Percentiles rank a stretch among this genome's conserved stretches.
These are phyloP conservation scores for Pichia sp. DNA, from an alignment of 1,139 yeast species.

Conservation along the genomic window DNA sequence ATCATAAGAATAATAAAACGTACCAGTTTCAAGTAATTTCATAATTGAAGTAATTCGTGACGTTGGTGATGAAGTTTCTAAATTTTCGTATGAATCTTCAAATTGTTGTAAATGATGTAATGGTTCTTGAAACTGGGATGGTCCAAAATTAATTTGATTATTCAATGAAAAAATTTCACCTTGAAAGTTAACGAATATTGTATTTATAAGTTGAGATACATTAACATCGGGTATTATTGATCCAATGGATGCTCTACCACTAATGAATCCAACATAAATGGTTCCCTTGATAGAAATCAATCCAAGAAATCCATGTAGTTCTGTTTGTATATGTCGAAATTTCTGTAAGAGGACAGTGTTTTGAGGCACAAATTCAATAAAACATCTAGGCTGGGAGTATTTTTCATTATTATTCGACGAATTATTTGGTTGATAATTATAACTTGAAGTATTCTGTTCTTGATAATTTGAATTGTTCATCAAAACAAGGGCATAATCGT, in stretches of 20 bases:
- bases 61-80: slow-evolving; percentile 8
- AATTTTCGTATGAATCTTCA: slow-evolving; percentile 6
- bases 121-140: not conserved
- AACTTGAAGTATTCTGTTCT: not conserved
- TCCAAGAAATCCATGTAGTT: slow-evolving; percentile 55
- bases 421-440: not conserved
- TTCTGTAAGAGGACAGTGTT: slow-evolving; percentile 36
- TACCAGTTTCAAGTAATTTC: slow-evolving; percentile 52
- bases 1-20: slow-evolving; percentile 58
- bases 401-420: slow-evolving; percentile 27
- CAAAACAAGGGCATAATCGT: slow-evolving; percentile 44
- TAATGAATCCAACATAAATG: slow-evolving; percentile 52
- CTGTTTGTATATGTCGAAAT: slow-evolving; percentile 22
- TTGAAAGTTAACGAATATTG: slow-evolving; percentile 58
- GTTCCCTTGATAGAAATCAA: slow-evolving; percentile 48
- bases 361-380: slow-evolving; percentile 45
- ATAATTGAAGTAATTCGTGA: slow-evolving; percentile 46
- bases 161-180: slow-evolving; percentile 33
- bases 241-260: slow-evolving; percentile 52
- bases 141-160: not conserved
- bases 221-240: slow-evolving; percentile 50
- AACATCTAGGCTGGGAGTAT: slow-evolving; percentile 30
- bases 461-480: slow-evolving; percentile 24
- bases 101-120: slow-evolving; percentile 5
- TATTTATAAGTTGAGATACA: slow-evolving; percentile 47